These are phyloP conservation scores for Asterionellopsis glacialis DNA, from an alignment of 108 stramenopile genomes.

Conservation along the genomic window DNA sequence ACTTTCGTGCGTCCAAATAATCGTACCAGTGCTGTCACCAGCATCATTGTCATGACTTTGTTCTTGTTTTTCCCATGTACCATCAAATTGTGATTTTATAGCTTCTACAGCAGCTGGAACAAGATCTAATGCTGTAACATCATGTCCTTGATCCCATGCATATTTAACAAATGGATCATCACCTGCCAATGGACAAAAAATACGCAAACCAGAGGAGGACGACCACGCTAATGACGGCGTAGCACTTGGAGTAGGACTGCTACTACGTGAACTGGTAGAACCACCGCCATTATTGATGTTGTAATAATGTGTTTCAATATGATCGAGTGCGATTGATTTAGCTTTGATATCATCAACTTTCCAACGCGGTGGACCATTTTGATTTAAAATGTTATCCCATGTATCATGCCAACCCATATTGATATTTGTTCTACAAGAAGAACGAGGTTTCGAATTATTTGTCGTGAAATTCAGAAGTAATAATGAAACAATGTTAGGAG, in stretches of 20 bases:
- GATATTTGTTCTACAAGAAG: no score
- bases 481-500: no score
- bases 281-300: no score
- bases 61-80: not conserved
- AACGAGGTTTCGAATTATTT: no score
- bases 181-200: slow-evolving; percentile 51
- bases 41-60: not conserved
- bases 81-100: slow-evolving; percentile 37
- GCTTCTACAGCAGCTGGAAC: slow-evolving; percentile 44
- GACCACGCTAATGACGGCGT: no score
- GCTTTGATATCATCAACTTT: slow-evolving; percentile 34
- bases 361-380: slow-evolving; percentile 41
- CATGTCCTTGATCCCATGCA: slow-evolving; percentile 37
- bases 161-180: slow-evolving; percentile 47
- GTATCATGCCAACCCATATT: slow-evolving; percentile 8
- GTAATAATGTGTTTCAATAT: slow-evolving; percentile 18
- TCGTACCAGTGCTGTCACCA: not conserved
- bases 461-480: no score
- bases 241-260: no score
- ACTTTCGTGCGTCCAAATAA: slow-evolving; percentile 39
- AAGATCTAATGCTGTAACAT: slow-evolving; percentile 48
- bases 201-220: slow-evolving; percentile 14
- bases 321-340: slow-evolving; percentile 28
- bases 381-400: slow-evolving; percentile 43
- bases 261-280: no score